phyloP scores from a whole-genome alignment of 1,284 basidiomycete species.

The Leccinum angustisporum region DNA sequence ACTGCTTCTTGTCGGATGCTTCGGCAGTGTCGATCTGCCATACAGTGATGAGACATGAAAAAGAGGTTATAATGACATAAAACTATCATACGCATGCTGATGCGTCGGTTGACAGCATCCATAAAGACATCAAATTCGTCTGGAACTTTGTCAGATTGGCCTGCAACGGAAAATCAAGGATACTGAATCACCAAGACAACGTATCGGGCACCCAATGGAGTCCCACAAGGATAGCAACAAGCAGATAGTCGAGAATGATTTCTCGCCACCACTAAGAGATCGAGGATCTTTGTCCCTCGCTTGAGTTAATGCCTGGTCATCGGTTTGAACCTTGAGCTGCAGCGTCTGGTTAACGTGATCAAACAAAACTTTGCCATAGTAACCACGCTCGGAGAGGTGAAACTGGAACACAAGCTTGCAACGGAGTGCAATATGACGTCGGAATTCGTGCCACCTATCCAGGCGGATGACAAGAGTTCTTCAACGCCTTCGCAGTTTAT shows the following conservation, averaged over 20 bases:
- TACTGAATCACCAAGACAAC: constrained; percentile 79
- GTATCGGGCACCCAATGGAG: constrained; percentile 88
- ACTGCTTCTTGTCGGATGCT: constrained; percentile 83
- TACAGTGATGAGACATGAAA: constrained; percentile 5
- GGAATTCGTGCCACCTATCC: constrained; percentile 83
- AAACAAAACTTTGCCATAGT: constrained; percentile 83
- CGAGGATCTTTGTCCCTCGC: constrained; percentile 74
- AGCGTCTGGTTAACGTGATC: constrained; percentile 74
- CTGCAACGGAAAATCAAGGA: not conserved
- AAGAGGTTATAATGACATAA: not conserved
- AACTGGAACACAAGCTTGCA: constrained; percentile 83
- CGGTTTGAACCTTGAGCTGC: constrained; percentile 75
- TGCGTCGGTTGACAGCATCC: constrained; percentile 89
- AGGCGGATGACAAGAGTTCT: constrained; percentile 63
- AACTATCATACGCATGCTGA: constrained; percentile 90
- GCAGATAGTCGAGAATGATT: constrained; percentile 96
- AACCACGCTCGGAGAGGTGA: constrained; percentile 83
- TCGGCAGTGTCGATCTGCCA: constrained; percentile 86
- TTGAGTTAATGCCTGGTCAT: constrained; percentile 69
- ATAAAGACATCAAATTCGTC: constrained; percentile 96
- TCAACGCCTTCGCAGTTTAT: constrained; percentile 49
- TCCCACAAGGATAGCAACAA: constrained; percentile 94
- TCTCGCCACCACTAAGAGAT: constrained; percentile 90
- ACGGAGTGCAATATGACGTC: constrained; percentile 80
- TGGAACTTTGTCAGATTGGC: constrained; percentile 26